Percentiles rank a stretch among this genome's conserved stretches.
Conservation (phyloP, 164 flowering plant species). For the Umbellularia californica region DNA sequence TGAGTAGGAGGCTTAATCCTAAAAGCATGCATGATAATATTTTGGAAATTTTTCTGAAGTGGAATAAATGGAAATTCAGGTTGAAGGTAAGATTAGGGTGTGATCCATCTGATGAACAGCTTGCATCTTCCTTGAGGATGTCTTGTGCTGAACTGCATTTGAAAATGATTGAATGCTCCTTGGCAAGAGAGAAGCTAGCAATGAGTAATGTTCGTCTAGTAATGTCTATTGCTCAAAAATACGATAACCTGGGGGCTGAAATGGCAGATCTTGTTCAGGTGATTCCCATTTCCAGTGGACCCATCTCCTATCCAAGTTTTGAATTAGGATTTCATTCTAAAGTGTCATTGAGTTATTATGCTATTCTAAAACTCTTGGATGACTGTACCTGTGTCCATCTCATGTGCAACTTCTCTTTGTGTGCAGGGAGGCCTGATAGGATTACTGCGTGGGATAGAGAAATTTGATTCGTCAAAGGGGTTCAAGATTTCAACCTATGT, state of each 20-base stretch:
- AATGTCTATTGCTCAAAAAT: constrained; percentile 88
- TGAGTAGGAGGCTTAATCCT: background rate
- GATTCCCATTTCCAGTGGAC: constrained; percentile 1
- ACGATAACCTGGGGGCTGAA: constrained; percentile 86
- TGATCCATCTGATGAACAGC: constrained; percentile 87
- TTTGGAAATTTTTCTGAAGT: background rate
- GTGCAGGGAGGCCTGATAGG: constrained; percentile 91
- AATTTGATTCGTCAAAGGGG: constrained; percentile 95
- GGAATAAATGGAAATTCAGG: constrained; percentile 30
- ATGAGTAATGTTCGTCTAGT: constrained; percentile 98
- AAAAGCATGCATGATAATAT: background rate
- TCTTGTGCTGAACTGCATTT: constrained; percentile 58
- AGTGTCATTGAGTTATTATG: background rate
- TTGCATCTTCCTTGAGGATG: constrained; percentile 69
- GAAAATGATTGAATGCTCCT: constrained; percentile 53
- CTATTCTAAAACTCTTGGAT: background rate
- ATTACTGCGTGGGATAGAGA: constrained; percentile 90
- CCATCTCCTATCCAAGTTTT: background rate
- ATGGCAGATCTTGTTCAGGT: constrained; percentile 98
- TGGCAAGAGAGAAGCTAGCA: constrained; percentile 89
- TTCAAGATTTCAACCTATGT: constrained; percentile 93
- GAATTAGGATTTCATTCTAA: background rate
- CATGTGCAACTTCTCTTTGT: background rate
- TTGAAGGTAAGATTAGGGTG: constrained; percentile 71
- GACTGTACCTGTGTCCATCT: background rate